Percentiles rank a stretch among this genome's conserved stretches.
Evolutionary conservation across 345 rosid genomes (phyloP).

Genomic region (Dipteronia sinensis): DNA sequence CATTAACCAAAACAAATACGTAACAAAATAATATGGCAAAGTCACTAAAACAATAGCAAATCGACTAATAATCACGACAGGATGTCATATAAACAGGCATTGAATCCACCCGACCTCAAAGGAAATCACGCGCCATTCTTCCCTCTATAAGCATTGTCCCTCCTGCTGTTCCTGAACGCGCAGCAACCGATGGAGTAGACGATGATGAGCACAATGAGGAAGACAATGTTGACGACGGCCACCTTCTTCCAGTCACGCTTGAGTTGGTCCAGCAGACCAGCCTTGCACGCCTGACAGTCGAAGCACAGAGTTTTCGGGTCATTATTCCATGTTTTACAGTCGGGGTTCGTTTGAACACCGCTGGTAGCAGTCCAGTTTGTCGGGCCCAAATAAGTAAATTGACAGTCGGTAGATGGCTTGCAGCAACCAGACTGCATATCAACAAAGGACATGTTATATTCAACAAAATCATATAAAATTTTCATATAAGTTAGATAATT

Average conservation of each 20-base stretch:
- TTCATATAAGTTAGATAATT: no score
- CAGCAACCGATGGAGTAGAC: constrained; percentile 82
- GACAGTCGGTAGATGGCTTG: constrained; percentile 79
- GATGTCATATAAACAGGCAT: no score
- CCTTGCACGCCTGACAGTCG: constrained; percentile 85
- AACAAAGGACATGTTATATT: no score
- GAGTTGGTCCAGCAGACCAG: constrained; percentile 75
- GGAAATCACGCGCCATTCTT: constrained; percentile 24
- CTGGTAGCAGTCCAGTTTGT: constrained; percentile 51
- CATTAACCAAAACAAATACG: not conserved
- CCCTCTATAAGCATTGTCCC: constrained; percentile 42
- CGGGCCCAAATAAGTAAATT: constrained; percentile 54
- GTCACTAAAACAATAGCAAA: not conserved
- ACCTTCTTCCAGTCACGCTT: constrained; percentile 76
- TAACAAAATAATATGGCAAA: not conserved
- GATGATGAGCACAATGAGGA: constrained; percentile 70
- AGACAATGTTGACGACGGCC: constrained; percentile 60
- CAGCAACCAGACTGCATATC: constrained; percentile 86
- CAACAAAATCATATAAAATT: not conserved
- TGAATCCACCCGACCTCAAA: not conserved
- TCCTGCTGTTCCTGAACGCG: constrained; percentile 77
- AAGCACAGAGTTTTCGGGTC: constrained; percentile 50
- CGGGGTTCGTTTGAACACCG: constrained; percentile 38
- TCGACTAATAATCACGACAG: not conserved
- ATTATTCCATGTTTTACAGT: constrained; percentile 62